Percentiles rank a stretch among this genome's conserved stretches.
phyloP scores from a whole-genome alignment of 306 rosid species.

The Cicer bijugum region DNA sequence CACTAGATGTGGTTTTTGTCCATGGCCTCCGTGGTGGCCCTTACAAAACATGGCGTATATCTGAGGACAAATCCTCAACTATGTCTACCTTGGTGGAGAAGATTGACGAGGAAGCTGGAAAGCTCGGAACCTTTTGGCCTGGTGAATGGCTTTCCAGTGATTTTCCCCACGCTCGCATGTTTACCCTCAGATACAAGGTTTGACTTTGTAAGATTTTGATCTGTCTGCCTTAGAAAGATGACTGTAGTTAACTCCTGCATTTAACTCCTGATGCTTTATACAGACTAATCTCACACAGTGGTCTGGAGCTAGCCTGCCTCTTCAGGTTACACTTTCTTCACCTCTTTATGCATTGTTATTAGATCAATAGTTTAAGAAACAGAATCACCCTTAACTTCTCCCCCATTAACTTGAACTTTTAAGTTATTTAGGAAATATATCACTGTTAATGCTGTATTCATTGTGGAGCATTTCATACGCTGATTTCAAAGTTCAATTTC shows the following conservation, averaged over 20 bases:
- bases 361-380: constrained; percentile 24
- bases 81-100: constrained; percentile 84
- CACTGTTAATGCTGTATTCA: too few relatives aligned
- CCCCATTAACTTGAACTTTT: constrained; percentile 24
- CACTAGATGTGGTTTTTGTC: constrained; percentile 80
- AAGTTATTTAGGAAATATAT: constrained; percentile 7
- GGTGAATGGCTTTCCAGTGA: constrained; percentile 98
- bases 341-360: constrained; percentile 35
- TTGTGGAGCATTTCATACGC: background rate
- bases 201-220: constrained; percentile 45
- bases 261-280: constrained; percentile 54
- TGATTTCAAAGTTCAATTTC: constrained; percentile 19
- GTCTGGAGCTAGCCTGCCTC: constrained; percentile 99
- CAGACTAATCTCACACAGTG: constrained; percentile 95
- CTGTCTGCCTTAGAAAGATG: constrained; percentile 27
- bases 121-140: constrained; percentile 97
- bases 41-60: constrained; percentile 89
- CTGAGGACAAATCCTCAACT: constrained; percentile 89
- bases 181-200: constrained; percentile 91
- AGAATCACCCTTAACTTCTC: constrained; percentile 3
- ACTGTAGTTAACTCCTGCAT: constrained; percentile 36
- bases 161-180: constrained; percentile 84
- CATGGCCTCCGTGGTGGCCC: constrained; percentile 98
- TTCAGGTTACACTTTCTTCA: constrained; percentile 65
- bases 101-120: constrained; percentile 97